Evolutionary conservation across 202 grass and related monocot genomes (phyloP).

Genomic region (Bolboschoenoplectus hybrid): DNA sequence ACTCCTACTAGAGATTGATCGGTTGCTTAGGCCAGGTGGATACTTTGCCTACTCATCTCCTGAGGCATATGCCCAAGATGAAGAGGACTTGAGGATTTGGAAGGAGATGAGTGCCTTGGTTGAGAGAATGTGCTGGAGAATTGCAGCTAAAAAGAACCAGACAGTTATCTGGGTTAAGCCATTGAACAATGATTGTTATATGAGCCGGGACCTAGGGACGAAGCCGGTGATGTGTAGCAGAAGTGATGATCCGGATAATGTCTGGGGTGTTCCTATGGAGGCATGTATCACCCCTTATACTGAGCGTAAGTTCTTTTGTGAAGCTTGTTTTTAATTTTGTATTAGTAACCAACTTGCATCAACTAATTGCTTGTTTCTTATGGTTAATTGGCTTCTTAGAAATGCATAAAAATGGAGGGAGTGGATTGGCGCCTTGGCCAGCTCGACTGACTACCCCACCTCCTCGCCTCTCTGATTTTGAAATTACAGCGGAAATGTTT

Average conservation of each 20-base stretch:
- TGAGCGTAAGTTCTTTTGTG: conserved; percentile 68
- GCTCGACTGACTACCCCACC: conserved; percentile 79
- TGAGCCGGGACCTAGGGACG: conserved; percentile 65
- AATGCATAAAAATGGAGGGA: conserved; percentile 85
- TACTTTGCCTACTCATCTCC: conserved; percentile 99
- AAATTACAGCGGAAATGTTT: conserved; percentile 74
- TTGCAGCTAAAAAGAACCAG: conserved; percentile 94
- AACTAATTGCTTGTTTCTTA: conserved; percentile 33
- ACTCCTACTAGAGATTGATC: conserved; percentile 93
- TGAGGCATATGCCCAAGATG: conserved; percentile 97
- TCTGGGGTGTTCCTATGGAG: conserved; percentile 93
- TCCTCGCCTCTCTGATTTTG: conserved; percentile 86
- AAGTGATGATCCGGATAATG: conserved; percentile 81
- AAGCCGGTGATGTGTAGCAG: conserved; percentile 85
- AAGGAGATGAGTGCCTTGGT: conserved; percentile 94
- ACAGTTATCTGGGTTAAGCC: conserved; percentile 99
- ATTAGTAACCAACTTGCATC: conserved; percentile 1
- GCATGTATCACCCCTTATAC: conserved; percentile 86
- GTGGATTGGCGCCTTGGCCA: conserved; percentile 90
- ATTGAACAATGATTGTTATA: conserved; percentile 95
- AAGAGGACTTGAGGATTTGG: conserved; percentile 95
- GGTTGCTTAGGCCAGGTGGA: conserved; percentile 90
- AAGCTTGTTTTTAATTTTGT: conserved; percentile 22
- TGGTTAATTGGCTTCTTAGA: conserved; percentile 51
- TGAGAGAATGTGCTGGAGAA: conserved; percentile 97